Base-by-base conservation (phyloP, 2,329 filamentous ascomycete genomes). In the Scortechinia acanthostroma region DNA sequence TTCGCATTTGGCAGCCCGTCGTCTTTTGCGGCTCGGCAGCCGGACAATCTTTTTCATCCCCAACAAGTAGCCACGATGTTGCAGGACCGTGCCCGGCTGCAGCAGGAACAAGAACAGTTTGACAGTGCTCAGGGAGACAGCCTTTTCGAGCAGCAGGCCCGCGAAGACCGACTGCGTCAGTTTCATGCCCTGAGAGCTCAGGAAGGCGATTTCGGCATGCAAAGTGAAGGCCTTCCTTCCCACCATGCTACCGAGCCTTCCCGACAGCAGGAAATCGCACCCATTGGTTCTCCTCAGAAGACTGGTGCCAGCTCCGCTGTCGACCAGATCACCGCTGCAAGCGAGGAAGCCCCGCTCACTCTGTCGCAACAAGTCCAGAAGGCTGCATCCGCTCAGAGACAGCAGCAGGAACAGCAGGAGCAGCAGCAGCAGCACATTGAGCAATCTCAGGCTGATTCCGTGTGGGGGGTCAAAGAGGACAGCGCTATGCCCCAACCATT, bases 401-500 rank as follows among this genome's bases (percentile, higher is more conserved):
- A 40, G 17, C 35, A 40, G 35, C 35, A 40, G 35, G 35, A 40
- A 19, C 10, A 40, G 17, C 13, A 40, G 20, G 10, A 40, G 35
- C 35, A 40, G 35, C 14, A 17, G 13, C 35, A 40, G 35, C 25
- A 40, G 6, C 10, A 40, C 6, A 6, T 15, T 6, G 10, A 40
- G 17, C 10, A 40, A 19, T 6, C 6, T 6, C 35, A 10, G 35
- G 71, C 73, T 4, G 35, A 40, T 6, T 13, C 10, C 17, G 35
- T 40, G 6, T 40, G 35, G 35, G 17, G 17, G 6, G 25, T 30
- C 25, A 76, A 76, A 14, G 69, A 72, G 4, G 69, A 70, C 50
- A 63, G 69, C 20, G 84, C 80, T 21, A 74, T 94, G 56, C 87
- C 90, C n/a, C 82, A 87, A 73, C 84, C 86, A 3, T 84, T 84